These are phyloP conservation scores for Cladosporium sp. DNA, from an alignment of 2,329 filamentous ascomycete genomes.

Conservation along the genomic window DNA sequence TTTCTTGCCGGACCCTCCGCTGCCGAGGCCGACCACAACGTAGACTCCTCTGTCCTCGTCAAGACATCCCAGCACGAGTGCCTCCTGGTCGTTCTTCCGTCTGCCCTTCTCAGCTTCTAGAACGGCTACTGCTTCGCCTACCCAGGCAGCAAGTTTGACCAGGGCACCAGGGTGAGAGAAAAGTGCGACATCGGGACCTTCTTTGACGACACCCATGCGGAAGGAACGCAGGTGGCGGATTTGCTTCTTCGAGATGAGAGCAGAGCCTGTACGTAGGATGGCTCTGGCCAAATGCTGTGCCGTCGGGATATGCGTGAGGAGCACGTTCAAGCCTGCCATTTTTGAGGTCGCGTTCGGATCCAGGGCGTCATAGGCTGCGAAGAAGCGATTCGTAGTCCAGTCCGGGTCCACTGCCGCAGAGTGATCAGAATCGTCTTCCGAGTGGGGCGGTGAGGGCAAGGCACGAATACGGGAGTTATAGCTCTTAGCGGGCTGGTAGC, in stretches of 20 bases:
- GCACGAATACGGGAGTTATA: constrained; percentile 27
- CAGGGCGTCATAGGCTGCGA: constrained; percentile 57
- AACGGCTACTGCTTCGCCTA: constrained; percentile 85
- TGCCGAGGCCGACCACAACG: constrained; percentile 83
- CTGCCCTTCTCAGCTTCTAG: constrained; percentile 79
- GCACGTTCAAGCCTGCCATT: constrained; percentile 62
- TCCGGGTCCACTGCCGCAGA: constrained; percentile 35
- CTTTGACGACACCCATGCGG: constrained; percentile 91
- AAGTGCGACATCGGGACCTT: constrained; percentile 83
- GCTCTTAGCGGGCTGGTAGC: constrained; percentile 15
- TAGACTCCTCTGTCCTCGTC: constrained; percentile 86
- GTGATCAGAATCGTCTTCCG: constrained; percentile 27
- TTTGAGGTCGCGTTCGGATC: constrained; percentile 39
- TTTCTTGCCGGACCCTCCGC: constrained; percentile 67
- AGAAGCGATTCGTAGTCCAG: constrained; percentile 51
- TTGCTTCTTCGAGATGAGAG: constrained; percentile 86
- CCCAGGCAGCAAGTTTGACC: constrained; percentile 90
- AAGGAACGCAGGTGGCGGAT: constrained; percentile 91
- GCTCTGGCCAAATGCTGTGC: constrained; percentile 88
- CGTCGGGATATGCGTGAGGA: constrained; percentile 71
- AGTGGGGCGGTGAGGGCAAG: constrained; percentile 32
- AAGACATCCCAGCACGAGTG: constrained; percentile 83
- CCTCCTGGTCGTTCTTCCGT: constrained; percentile 58
- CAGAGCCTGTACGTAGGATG: constrained; percentile 88
- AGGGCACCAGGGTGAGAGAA: constrained; percentile 91